A percentile compares a stretch with the other conserved stretches of the same genome.
Conservation (phyloP, 768 basidiomycete genomes). For the Rhodosporidiobolus sp. region DNA sequence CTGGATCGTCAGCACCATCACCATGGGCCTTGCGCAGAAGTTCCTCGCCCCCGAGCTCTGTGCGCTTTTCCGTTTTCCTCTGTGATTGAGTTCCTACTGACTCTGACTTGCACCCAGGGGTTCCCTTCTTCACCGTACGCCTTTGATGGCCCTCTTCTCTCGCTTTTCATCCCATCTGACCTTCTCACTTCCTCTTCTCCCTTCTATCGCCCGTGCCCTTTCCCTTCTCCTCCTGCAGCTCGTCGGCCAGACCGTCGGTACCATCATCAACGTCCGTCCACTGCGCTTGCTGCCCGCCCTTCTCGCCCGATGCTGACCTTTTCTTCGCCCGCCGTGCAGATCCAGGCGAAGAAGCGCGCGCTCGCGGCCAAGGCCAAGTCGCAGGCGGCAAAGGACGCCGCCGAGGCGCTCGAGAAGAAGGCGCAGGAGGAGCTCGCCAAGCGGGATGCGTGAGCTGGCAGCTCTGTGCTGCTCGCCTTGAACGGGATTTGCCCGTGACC, state of each 20-base stretch:
- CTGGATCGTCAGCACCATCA: constrained; percentile 73
- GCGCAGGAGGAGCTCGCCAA: constrained; percentile 14
- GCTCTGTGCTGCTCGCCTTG: background rate
- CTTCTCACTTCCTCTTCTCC: background rate
- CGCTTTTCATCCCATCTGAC: background rate
- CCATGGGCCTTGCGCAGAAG: constrained; percentile 71
- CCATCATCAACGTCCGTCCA: constrained; percentile 58
- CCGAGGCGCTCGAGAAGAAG: constrained; percentile 22
- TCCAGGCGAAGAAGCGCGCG: constrained; percentile 59
- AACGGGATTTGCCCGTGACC: background rate
- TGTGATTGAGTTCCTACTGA: background rate
- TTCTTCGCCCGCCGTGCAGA: background rate
- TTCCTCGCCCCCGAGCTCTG: constrained; percentile 66
- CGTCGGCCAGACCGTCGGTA: constrained; percentile 17
- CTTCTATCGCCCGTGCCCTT: background rate
- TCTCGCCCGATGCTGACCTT: constrained; percentile 59
- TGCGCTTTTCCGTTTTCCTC: constrained; percentile 19
- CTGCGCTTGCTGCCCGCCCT: background rate
- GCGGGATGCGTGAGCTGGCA: background rate
- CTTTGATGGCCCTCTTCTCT: constrained; percentile 44
- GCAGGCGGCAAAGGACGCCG: constrained; percentile 33
- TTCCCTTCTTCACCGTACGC: constrained; percentile 77
- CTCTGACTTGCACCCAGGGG: constrained; percentile 64
- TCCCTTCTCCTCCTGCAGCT: background rate
- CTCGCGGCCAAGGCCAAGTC: constrained; percentile 47